Conservation (phyloP, 176 grass and related monocot species). For the Raddia guianensis region DNA sequence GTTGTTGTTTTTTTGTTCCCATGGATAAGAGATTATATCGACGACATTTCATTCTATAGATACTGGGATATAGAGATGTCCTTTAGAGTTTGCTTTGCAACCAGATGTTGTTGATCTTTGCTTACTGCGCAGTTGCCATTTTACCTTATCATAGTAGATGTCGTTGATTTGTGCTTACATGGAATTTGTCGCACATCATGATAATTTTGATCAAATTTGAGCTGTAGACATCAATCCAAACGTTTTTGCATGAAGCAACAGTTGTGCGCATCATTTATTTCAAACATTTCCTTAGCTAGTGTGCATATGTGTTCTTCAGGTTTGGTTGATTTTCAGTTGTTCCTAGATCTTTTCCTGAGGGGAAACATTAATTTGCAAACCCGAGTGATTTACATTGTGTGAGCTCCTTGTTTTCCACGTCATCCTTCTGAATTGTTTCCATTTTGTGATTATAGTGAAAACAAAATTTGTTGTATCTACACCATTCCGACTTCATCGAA, state of each 20-base stretch:
- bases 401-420: constrained; percentile 8
- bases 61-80: neutral
- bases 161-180: neutral
- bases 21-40: constrained; percentile 5
- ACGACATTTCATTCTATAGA: neutral
- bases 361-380: neutral
- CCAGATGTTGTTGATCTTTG: no score
- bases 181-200: neutral
- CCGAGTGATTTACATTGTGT: neutral
- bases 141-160: constrained; percentile 9
- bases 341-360: neutral
- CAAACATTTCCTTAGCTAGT: neutral
- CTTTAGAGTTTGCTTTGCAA: neutral
- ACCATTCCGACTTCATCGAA: constrained; percentile 32
- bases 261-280: constrained; percentile 17
- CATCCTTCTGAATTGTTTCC: neutral
- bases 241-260: constrained; percentile 33
- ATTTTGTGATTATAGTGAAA: neutral
- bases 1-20: neutral
- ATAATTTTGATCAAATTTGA: constrained; percentile 9
- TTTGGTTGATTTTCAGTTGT: constrained; percentile 12
- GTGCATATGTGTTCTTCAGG: neutral
- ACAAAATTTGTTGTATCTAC: constrained; percentile 13
- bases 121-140: neutral
- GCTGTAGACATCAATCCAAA: constrained; percentile 5